Conservation (phyloP, 441 rosid genomes). For the Corymbia calophylla region DNA sequence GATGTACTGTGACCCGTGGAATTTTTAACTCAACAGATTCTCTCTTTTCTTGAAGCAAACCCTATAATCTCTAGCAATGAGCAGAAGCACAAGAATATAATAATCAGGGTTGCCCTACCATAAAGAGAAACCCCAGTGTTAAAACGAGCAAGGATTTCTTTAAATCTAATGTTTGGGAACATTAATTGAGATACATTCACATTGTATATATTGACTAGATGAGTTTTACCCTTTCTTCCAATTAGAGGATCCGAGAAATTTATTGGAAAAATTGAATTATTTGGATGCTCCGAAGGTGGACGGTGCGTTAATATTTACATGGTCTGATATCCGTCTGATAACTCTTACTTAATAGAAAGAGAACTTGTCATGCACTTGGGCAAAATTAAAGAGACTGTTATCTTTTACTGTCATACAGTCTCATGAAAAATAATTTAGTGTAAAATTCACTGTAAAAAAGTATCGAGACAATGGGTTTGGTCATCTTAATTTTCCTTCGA, state of each 20-base stretch:
- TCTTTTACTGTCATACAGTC: neutral
- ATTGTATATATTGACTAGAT: neutral
- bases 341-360: neutral
- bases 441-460: accelerated
- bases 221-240: neutral
- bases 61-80: neutral
- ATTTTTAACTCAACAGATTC: neutral
- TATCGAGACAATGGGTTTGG: no score
- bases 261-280: neutral
- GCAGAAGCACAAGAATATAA: neutral
- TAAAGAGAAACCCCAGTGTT: neutral
- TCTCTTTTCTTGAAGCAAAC: neutral
- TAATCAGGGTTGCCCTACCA: neutral
- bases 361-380: neutral
- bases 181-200: neutral
- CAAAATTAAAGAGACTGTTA: neutral
- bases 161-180: neutral
- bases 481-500: neutral
- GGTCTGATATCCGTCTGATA: neutral
- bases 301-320: neutral
- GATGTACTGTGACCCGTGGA: neutral
- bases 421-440: neutral
- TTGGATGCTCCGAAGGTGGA: neutral
- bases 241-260: neutral
- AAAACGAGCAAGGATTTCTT: neutral